Percentiles rank a stretch among this genome's conserved stretches.
Conservation (phyloP, 495 filamentous ascomycete species). For the Annulohypoxylon nitens region DNA sequence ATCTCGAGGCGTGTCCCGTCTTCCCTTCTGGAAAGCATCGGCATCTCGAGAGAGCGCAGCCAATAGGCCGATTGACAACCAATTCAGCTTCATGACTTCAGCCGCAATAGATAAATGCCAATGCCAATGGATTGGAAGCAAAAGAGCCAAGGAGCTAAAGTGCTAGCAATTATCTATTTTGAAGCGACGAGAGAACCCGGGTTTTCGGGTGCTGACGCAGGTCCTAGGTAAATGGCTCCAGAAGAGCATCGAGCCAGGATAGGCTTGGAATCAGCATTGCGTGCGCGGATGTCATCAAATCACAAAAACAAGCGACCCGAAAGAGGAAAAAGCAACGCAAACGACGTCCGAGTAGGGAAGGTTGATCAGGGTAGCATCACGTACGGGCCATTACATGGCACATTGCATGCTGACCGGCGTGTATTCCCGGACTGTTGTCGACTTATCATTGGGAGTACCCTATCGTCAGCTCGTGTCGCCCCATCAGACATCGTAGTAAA, state of each 20-base stretch:
- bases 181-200: slow-evolving; percentile 20
- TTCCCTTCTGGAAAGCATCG: slow-evolving; percentile 24
- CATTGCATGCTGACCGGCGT: slow-evolving; percentile 30
- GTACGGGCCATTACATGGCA: not conserved
- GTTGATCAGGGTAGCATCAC: slow-evolving; percentile 15
- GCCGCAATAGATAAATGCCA: slow-evolving; percentile 2
- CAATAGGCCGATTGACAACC: slow-evolving; percentile 34
- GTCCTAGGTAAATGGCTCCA: not conserved
- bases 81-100: slow-evolving; percentile 32
- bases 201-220: slow-evolving; percentile 17
- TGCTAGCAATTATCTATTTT: slow-evolving; percentile 1
- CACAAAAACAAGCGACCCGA: slow-evolving; percentile 7
- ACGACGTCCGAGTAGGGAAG: slow-evolving; percentile 15
- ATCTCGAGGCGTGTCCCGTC: slow-evolving; percentile 34
- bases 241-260: slow-evolving; percentile 12
- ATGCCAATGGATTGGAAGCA: not conserved
- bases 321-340: slow-evolving; percentile 26
- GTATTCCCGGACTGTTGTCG: not conserved
- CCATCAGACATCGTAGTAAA: slow-evolving; percentile 13
- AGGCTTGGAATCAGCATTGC: slow-evolving; percentile 33
- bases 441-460: slow-evolving; percentile 25
- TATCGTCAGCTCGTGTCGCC: slow-evolving; percentile 10
- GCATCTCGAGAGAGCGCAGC: slow-evolving; percentile 22
- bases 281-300: slow-evolving; percentile 16
- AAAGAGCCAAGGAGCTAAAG: slow-evolving; percentile 17